Conservation (phyloP, 805 yeast species). For the Suhomyces sp. region DNA sequence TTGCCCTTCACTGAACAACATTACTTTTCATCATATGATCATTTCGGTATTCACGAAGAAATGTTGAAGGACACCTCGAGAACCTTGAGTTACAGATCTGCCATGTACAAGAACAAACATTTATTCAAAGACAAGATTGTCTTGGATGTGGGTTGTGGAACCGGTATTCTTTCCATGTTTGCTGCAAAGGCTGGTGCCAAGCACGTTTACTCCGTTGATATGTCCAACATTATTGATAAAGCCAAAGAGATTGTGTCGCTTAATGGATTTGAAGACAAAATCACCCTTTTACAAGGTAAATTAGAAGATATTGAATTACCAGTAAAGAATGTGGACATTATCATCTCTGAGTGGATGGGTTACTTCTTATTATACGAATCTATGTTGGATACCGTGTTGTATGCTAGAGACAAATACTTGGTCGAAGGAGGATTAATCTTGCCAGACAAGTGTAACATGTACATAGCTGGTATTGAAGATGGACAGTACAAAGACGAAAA, state of each 20-base stretch:
- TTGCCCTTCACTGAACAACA: slow-evolving; percentile 82
- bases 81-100: slow-evolving; percentile 86
- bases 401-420: slow-evolving; percentile 88
- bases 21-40: slow-evolving; percentile 93
- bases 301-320: slow-evolving; percentile 91
- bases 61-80: slow-evolving; percentile 96
- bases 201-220: slow-evolving; percentile 95
- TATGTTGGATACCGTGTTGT: slow-evolving; percentile 93
- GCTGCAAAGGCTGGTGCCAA: slow-evolving; percentile 99
- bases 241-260: slow-evolving; percentile 84
- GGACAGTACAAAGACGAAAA: slow-evolving; percentile 89
- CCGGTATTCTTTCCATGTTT: slow-evolving; percentile 96
- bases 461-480: slow-evolving; percentile 90
- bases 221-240: slow-evolving; percentile 94
- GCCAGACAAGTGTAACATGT: slow-evolving; percentile 91
- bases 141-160: slow-evolving; percentile 98
- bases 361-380: slow-evolving; percentile 93
- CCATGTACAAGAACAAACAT: slow-evolving; percentile 85
- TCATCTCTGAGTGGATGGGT: slow-evolving; percentile 99
- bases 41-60: slow-evolving; percentile 97
- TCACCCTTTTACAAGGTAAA: slow-evolving; percentile 87
- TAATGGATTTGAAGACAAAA: slow-evolving; percentile 82
- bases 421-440: slow-evolving; percentile 83
- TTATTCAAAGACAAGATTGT: slow-evolving; percentile 91
- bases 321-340: slow-evolving; percentile 85